These are phyloP conservation scores for Lathyrus aphaca DNA, from an alignment of 306 rosid genomes.

Conservation along the genomic window DNA sequence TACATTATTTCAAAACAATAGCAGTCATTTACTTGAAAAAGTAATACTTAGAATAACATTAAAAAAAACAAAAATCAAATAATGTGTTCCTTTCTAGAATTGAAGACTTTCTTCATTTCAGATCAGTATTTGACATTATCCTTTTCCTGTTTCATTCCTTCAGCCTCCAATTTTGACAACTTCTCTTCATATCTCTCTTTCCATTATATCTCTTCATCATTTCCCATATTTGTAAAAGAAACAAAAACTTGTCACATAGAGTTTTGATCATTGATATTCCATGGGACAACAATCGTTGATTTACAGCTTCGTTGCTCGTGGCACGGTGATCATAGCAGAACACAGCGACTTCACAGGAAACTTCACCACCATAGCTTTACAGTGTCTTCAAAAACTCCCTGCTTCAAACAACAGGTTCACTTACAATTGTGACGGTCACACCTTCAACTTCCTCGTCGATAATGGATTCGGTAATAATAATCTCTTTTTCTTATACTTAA, in stretches of 20 bases:
- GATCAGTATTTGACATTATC: conserved; percentile 1
- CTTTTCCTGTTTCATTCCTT: neutral
- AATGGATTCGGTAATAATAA: conserved; percentile 79
- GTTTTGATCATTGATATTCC: neutral
- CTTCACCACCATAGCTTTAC: conserved; percentile 90
- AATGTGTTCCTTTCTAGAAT: conserved; percentile 4
- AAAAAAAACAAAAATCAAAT: neutral
- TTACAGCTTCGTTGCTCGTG: conserved; percentile 90
- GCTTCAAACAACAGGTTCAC: conserved; percentile 91
- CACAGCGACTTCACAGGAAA: conserved; percentile 94
- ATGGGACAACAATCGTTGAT: conserved; percentile 60
- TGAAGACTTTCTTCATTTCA: neutral
- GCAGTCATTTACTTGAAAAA: neutral
- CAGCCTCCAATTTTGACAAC: conserved; percentile 17
- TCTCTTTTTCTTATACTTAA: neutral
- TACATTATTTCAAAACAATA: neutral
- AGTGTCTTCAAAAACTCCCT: conserved; percentile 85
- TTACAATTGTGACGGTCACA: conserved; percentile 85
- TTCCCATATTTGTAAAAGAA: neutral
- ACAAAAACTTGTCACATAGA: neutral
- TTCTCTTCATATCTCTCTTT: neutral
- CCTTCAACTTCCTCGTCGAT: conserved; percentile 84
- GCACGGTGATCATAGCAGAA: conserved; percentile 89
- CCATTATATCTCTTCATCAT: neutral
- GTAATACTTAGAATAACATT: neutral